Evolutionary conservation across 768 basidiomycete species (phyloP), one percentile per base, ranked within the genome.

Genomic region (Steccherinum ochraceum): DNA sequence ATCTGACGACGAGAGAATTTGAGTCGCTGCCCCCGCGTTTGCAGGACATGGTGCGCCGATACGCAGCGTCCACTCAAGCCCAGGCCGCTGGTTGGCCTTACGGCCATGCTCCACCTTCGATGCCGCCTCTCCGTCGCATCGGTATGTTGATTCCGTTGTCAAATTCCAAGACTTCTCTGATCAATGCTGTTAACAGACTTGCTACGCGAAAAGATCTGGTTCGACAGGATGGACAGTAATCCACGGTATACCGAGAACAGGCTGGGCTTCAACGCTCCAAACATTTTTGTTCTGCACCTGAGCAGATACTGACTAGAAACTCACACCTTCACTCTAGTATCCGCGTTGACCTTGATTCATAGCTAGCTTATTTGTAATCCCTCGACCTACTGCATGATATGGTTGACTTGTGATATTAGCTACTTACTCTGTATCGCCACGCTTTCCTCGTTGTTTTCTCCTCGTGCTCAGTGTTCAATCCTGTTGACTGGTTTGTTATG

Each of bases 191-290:
- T n/a, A n/a, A n/a, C 51, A 89, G 89, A 90, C 59, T 91, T 87
- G 86, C 75, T 91, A 18, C 76, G 84, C 41, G 89, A 90, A 49
- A 74, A 77, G 49, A 71, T 76, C 19, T 88, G 74, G 64, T 89
- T 91, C 52, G 88, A 91, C 52, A 73, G 75, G 13, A 58, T 92
- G 50, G 56, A 56, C 11, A 79, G 72, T 61, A 78, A 84, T 55
- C 86, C 89, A 56, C 60, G 58, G 5, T 91, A 90, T 57, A 70
- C 75, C 1, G 56, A 67, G 23, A 62, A 71, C 7, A 77, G 87
- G 4, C 78, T 92, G 24, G 89, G 89, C 1, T 92, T 80, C 67
- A 76, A 73, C 49, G 89, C 89, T 2, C 80, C 88, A 4, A 91
- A 92, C 61, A 77, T 90, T 35, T 88, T 88, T 61, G 72, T 89